These are phyloP conservation scores for Colletotrichum godetiae DNA, from an alignment of 2,329 filamentous ascomycete species.

Conservation along the genomic window DNA sequence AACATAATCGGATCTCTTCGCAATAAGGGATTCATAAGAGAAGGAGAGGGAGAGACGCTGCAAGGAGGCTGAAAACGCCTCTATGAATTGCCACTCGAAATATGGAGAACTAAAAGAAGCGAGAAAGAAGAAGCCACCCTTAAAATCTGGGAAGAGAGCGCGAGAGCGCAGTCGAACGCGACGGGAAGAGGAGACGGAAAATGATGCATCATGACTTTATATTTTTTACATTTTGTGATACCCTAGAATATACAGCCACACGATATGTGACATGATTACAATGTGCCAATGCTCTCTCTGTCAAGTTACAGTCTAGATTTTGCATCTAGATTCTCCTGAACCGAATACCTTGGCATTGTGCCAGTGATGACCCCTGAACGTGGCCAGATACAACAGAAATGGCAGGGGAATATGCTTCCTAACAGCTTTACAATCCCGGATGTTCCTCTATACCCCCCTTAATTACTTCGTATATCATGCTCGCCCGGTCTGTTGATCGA, in stretches of 20 bases:
- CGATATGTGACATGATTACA: constrained; percentile 4
- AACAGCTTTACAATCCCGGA: constrained; percentile 15
- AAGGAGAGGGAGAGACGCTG: not conserved
- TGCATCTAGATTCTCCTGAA: not conserved
- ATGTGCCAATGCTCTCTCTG: not conserved
- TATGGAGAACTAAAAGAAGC: not conserved
- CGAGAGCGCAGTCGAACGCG: not conserved
- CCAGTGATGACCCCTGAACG: not conserved
- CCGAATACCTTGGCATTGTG: constrained; percentile 4
- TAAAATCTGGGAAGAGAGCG: not conserved
- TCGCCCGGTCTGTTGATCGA: not conserved
- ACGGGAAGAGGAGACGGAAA: constrained; percentile 3
- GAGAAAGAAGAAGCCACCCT: not conserved
- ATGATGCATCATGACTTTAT: constrained; percentile 20
- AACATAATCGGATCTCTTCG: constrained; percentile 22
- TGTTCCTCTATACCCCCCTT: constrained; percentile 6
- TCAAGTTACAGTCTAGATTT: not conserved
- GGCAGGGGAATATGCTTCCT: not conserved
- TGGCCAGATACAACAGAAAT: not conserved
- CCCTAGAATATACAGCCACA: constrained; percentile 32
- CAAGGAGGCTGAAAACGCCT: not conserved
- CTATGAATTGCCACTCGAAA: no score
- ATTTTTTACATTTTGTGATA: constrained; percentile 27
- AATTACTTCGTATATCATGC: constrained; percentile 27
- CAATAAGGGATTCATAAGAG: not conserved